Evolutionary conservation across 495 filamentous ascomycete genomes (phyloP).

Genomic region (Penicillium cosmopolitanum): DNA sequence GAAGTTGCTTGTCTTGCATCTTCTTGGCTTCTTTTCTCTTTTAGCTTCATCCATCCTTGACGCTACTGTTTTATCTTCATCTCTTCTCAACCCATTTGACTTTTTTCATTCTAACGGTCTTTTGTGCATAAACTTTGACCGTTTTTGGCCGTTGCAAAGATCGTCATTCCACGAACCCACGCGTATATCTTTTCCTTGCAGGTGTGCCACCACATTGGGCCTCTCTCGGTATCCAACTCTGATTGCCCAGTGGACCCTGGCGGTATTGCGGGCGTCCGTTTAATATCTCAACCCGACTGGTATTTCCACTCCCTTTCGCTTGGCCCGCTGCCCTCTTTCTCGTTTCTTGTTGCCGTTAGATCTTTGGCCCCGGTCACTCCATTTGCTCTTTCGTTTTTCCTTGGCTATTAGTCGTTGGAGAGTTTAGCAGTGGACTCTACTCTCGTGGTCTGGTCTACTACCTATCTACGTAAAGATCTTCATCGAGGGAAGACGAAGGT

Average conservation of each 20-base stretch:
- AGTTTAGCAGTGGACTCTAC: conserved; percentile 16
- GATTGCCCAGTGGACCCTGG: conserved; percentile 31
- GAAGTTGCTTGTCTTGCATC: not conserved
- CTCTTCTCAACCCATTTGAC: not conserved
- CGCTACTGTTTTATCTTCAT: not conserved
- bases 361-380: conserved; percentile 23
- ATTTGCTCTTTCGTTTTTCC: conserved; percentile 13
- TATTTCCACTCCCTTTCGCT: conserved; percentile 33
- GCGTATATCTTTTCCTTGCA: conserved; percentile 9
- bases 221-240: conserved; percentile 15
- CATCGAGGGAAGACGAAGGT: conserved; percentile 2
- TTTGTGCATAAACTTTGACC: not conserved
- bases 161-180: conserved; percentile 10
- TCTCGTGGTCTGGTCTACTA: conserved; percentile 15
- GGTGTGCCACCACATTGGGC: conserved; percentile 2
- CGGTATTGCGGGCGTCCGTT: conserved; percentile 24
- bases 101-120: not conserved
- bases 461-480: conserved; percentile 33
- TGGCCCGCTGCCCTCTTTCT: conserved; percentile 5
- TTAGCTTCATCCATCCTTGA: not conserved
- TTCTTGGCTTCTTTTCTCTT: not conserved
- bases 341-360: conserved; percentile 9
- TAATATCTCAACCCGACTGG: conserved; percentile 27
- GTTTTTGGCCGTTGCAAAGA: conserved; percentile 27
- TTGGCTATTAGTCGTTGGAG: conserved; percentile 1